These are phyloP conservation scores for Suillus decipiens DNA, from an alignment of 768 basidiomycete genomes.

Conservation along the genomic window DNA sequence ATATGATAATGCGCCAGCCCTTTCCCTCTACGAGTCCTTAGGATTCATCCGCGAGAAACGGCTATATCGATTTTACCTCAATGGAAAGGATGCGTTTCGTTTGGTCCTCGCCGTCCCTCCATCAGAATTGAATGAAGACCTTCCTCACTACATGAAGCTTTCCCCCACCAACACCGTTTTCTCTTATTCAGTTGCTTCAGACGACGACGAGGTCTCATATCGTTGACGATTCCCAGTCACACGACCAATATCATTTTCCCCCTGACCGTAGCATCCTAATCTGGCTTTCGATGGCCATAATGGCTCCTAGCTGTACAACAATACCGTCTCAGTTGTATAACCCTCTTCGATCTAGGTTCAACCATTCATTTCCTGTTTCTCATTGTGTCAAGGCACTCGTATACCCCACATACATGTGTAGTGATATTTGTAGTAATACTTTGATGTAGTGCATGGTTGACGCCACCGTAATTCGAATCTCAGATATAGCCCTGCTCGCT, in stretches of 20 bases:
- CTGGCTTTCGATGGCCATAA: slow-evolving; percentile 3
- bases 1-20: slow-evolving; percentile 85
- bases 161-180: slow-evolving; percentile 22
- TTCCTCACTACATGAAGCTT: slow-evolving; percentile 14
- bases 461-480: background rate
- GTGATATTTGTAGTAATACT: slow-evolving; percentile 7
- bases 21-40: slow-evolving; percentile 86
- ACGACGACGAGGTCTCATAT: slow-evolving; percentile 26
- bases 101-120: slow-evolving; percentile 66
- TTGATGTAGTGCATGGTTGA: slow-evolving; percentile 1
- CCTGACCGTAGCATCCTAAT: background rate
- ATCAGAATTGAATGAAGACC: slow-evolving; percentile 25
- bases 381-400: slow-evolving; percentile 5
- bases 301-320: slow-evolving; percentile 4
- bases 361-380: background rate
- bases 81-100: slow-evolving; percentile 94
- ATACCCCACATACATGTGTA: slow-evolving; percentile 10
- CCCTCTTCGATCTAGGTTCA: slow-evolving; percentile 1
- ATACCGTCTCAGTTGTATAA: slow-evolving; percentile 3
- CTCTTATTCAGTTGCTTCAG: slow-evolving; percentile 24
- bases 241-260: slow-evolving; percentile 1
- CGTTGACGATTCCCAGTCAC: slow-evolving; percentile 6
- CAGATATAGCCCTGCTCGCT: background rate
- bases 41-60: slow-evolving; percentile 97
- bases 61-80: slow-evolving; percentile 92